These are phyloP conservation scores for Fallopia convolvulus DNA, from an alignment of 148 eudicot genomes.

Conservation along the genomic window DNA sequence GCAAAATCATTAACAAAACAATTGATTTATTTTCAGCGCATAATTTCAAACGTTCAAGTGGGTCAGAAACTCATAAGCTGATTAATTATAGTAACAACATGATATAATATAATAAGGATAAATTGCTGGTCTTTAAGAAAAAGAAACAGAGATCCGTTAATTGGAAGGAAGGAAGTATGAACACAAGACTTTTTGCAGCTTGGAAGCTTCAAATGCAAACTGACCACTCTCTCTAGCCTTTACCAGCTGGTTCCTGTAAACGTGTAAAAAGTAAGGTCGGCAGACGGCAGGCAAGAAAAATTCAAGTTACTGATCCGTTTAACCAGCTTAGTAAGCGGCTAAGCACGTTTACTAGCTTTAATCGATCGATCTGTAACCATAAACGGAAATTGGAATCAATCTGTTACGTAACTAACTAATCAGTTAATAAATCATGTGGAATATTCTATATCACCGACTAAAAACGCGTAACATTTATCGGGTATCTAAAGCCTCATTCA, in stretches of 20 bases:
- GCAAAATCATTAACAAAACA: neutral
- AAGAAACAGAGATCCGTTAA: neutral
- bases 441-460: neutral
- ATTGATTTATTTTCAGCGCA: neutral
- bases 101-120: neutral
- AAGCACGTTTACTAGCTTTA: neutral
- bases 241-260: neutral
- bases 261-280: neutral
- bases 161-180: constrained; percentile 7
- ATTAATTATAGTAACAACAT: neutral
- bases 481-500: neutral
- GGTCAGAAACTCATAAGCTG: neutral
- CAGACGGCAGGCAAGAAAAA: neutral
- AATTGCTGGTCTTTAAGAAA: too few relatives aligned
- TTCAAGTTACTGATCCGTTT: neutral
- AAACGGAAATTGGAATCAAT: neutral
- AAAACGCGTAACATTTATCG: neutral
- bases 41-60: neutral
- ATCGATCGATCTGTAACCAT: neutral
- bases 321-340: neutral
- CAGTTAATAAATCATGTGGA: neutral
- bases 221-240: neutral
- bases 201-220: neutral
- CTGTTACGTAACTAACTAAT: neutral
- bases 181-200: neutral